phyloP scores from a whole-genome alignment of 2,329 filamentous ascomycete species.

The Myotisia sp. region DNA sequence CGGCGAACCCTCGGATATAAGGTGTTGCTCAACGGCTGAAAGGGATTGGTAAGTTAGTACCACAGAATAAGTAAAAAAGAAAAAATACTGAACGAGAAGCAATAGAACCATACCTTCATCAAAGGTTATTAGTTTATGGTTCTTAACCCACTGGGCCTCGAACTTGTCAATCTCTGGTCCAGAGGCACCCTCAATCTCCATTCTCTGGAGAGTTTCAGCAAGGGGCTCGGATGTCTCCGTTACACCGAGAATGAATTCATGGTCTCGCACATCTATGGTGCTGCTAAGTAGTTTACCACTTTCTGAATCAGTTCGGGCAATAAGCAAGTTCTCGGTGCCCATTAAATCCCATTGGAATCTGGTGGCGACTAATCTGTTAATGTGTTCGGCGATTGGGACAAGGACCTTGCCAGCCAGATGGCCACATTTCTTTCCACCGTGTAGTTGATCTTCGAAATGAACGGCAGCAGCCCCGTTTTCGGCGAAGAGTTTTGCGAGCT shows the following conservation, averaged over 20 bases:
- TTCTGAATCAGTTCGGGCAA: conserved; percentile 90
- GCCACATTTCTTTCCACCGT: conserved; percentile 96
- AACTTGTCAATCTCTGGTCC: conserved; percentile 71
- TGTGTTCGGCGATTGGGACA: conserved; percentile 86
- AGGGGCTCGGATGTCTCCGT: conserved; percentile 65
- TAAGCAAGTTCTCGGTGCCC: conserved; percentile 87
- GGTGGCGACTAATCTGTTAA: conserved; percentile 81
- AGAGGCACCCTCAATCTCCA: conserved; percentile 67
- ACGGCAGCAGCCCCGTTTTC: conserved; percentile 94
- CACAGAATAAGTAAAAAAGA: background rate
- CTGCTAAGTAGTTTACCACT: conserved; percentile 81
- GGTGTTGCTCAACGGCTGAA: conserved; percentile 57
- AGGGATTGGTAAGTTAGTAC: background rate
- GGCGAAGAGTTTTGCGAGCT: conserved; percentile 92
- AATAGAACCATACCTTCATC: conserved; percentile 54
- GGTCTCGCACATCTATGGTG: conserved; percentile 83
- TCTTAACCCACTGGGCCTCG: conserved; percentile 79
- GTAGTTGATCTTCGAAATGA: conserved; percentile 94
- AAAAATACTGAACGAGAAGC: too few relatives aligned
- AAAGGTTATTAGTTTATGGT: conserved; percentile 71
- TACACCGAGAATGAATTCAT: conserved; percentile 89
- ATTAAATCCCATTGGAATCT: conserved; percentile 98
- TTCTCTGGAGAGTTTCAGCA: conserved; percentile 74
- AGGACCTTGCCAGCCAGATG: conserved; percentile 93
- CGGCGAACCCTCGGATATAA: conserved; percentile 50